Evolutionary conservation across 257 asterid species (phyloP).

Genomic region (Jasminum sambac): DNA sequence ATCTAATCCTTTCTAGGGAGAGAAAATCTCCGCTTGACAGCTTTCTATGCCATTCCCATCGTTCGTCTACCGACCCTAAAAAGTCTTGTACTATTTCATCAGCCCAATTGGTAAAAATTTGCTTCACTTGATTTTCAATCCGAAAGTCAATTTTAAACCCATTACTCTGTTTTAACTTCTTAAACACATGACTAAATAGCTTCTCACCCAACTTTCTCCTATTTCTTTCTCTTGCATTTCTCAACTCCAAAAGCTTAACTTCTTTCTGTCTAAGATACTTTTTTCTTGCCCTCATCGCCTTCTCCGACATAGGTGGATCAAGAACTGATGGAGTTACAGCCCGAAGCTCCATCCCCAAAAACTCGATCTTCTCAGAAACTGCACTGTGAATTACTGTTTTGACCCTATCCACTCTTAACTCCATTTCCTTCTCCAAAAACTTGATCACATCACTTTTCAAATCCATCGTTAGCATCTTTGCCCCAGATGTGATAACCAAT

Average conservation of each 20-base stretch:
- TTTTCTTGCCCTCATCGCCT: constrained; percentile 84
- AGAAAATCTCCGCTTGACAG: constrained; percentile 81
- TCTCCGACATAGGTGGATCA: constrained; percentile 65
- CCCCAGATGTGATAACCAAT: constrained; percentile 70
- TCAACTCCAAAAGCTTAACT: constrained; percentile 68
- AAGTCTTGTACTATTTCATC: constrained; percentile 67
- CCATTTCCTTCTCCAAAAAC: constrained; percentile 52
- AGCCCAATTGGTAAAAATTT: constrained; percentile 69
- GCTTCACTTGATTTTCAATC: constrained; percentile 63
- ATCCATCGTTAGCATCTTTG: constrained; percentile 63
- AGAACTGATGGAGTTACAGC: constrained; percentile 84
- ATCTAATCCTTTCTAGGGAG: constrained; percentile 67
- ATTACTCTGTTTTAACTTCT: constrained; percentile 58
- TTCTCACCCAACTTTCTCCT: constrained; percentile 83
- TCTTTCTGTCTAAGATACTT: constrained; percentile 86
- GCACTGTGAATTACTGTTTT: constrained; percentile 78
- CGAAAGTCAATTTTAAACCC: constrained; percentile 53
- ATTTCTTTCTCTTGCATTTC: constrained; percentile 74
- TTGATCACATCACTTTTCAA: constrained; percentile 56
- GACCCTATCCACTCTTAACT: constrained; percentile 54
- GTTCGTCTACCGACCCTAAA: constrained; percentile 64
- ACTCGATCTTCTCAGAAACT: constrained; percentile 76
- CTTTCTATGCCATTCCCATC: constrained; percentile 75
- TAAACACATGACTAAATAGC: constrained; percentile 54
- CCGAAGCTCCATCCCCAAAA: constrained; percentile 94